Base-by-base conservation (phyloP, 2,329 filamentous ascomycete genomes). In the Penicillium aurantiogriseum region DNA sequence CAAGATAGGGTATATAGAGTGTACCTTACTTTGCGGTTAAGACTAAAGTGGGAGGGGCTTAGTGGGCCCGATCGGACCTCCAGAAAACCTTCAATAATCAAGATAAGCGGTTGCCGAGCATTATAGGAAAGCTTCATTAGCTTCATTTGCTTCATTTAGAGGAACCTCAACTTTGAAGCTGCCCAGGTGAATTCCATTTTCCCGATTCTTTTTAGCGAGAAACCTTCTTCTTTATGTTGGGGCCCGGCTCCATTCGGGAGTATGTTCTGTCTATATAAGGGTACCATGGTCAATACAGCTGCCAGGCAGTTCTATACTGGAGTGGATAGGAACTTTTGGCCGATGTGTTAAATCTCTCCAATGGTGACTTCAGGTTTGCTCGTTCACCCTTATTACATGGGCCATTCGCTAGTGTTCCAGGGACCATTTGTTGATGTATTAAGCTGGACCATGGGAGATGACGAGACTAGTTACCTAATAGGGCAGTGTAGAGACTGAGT, bases 301-400 rank as follows among this genome's bases (percentile, higher is more conserved):
- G 29, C 45, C 49, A 52, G 54, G 45, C 40, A 55, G 38, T 44
- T 43, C 43, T 25, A 10, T 19, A 49, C 17, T 36, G 50, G 51
- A 51, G 43, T 57, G 56, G 64, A 23, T 51, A 65, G 65, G 65
- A 67, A 67, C 38, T 59, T 21, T 63, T 65, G 42, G 7, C 63
- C 65, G 65, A 45, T 21, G 44, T 55, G 21, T 40, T 21, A 40
- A n/a, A 31, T 44, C 6, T 25, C 19, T 25, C 19, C 25, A 13
- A 25, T 50, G 33, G 53, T 67, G 64, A 66, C 60, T 60, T 64
- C 62, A 67, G 40, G 38, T 19, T 63, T 63, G 58, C 49, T 49
- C 59, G 51, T 58, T 51, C 47, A 61, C 25, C 35, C 4, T 13
- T 35, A 51, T 35, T 44, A 13, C 8, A 33, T 21, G 36, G 9